Base-by-base conservation (phyloP, 257 asterid species). In the Dorcoceras hygrometricum region DNA sequence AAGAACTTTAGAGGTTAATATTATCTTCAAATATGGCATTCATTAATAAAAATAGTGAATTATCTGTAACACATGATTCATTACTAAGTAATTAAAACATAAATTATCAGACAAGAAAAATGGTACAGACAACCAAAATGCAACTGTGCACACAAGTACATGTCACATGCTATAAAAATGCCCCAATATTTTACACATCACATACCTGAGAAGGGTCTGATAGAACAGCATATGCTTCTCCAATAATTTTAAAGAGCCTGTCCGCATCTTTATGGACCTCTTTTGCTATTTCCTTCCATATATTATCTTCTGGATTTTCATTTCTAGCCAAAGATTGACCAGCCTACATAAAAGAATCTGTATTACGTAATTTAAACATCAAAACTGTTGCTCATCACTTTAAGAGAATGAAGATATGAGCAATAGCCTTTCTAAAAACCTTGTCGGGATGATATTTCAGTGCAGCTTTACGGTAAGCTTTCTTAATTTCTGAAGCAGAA, bases 371-470 rank as follows among this genome's bases (percentile, higher is more conserved):
- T 23, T 66, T 57, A 63, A 54, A 64, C 14, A 70, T 74, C 28
- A 24, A 5, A 26, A n/a, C 22, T 25, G 70, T 39, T 67, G 51
- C 11, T 61, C 18, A 24, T 48, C 39, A 68, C 54, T 43, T 63
- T 34, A 63, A 18, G 48, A 56, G 27, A 56, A 64, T 24, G 46
- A 14, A 68, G 65, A 56, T 27, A 50, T 71, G 62, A 72, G 80
- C 65, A 63, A 69, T 57, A 8, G 25, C 28, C 56, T 34, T 32
- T 51, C 57, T 69, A 29, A 51, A 71, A 68, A 92, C 98, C 98
- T 92, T 92, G 85, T 92, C 98, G 9, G 98, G 98, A 65, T 92
- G 98, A 84, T 86, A 86, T 66, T 85, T 92, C 66, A 92, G 87
- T 34, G 98, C 98, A 77, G 98, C 95, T 84, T 78, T 89, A 68